phyloP scores from a whole-genome alignment of 805 yeast genomes.

The Priceomyces fermenticarens region DNA sequence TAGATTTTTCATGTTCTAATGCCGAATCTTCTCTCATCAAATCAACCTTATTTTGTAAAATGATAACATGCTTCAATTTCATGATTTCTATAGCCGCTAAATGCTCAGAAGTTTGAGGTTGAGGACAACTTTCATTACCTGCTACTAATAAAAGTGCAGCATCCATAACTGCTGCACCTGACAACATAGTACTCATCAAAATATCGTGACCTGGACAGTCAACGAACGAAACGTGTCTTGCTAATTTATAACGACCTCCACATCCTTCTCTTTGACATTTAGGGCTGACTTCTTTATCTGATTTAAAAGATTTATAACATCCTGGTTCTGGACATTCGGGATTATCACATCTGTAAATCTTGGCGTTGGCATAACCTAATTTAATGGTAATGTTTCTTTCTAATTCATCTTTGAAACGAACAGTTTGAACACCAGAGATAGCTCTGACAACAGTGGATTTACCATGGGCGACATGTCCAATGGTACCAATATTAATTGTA shows the following conservation, averaged over 20 bases:
- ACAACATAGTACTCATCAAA: conserved; percentile 99
- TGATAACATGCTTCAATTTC: conserved; percentile 95
- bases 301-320: conserved; percentile 90
- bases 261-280: conserved; percentile 87
- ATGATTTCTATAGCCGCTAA: conserved; percentile 99
- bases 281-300: conserved; percentile 93
- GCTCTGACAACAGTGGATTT: conserved; percentile 92
- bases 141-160: conserved; percentile 96
- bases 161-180: conserved; percentile 99
- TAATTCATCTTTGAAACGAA: conserved; percentile 96
- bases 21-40: conserved; percentile 97
- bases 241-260: conserved; percentile 80
- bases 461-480: conserved; percentile 96
- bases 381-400: conserved; percentile 99
- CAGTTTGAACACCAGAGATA: conserved; percentile 98
- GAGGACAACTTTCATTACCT: conserved; percentile 99
- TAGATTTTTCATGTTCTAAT: conserved; percentile 90
- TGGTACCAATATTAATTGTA: conserved; percentile 96
- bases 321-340: conserved; percentile 88
- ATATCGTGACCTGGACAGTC: conserved; percentile 99
- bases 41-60: conserved; percentile 97
- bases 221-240: conserved; percentile 96
- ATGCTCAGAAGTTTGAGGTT: conserved; percentile 99
- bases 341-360: conserved; percentile 89
- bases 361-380: conserved; percentile 98